Evolutionary conservation across 2,329 filamentous ascomycete genomes (phyloP).

Genomic region (Lomentospora prolificans): DNA sequence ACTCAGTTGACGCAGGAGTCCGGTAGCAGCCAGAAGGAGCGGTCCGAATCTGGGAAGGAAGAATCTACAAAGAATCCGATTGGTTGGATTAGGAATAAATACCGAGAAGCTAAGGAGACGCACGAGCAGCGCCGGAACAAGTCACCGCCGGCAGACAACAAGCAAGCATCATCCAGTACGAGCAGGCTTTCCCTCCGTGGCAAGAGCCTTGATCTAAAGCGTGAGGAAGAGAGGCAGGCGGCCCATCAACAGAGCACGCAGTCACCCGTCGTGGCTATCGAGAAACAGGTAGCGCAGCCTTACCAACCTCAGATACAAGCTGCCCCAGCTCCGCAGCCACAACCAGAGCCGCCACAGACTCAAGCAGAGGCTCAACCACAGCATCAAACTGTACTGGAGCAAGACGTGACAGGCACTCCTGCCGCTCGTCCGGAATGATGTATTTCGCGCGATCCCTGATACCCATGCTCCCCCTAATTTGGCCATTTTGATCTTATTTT

Average conservation of each 20-base stretch:
- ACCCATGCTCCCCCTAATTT: not conserved
- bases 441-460: not conserved
- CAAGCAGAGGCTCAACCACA: not conserved
- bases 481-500: not conserved
- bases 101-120: slow-evolving; percentile 48
- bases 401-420: not conserved
- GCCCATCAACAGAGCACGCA: not conserved
- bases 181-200: slow-evolving; percentile 26
- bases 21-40: slow-evolving; percentile 23
- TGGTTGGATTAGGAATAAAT: slow-evolving; percentile 51
- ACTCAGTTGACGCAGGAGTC: slow-evolving; percentile 26
- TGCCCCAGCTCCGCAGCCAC: not conserved
- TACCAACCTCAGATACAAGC: not conserved
- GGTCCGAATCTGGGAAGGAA: slow-evolving; percentile 23
- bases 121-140: slow-evolving; percentile 45
- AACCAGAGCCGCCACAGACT: slow-evolving; percentile 5
- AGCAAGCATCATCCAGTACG: slow-evolving; percentile 12
- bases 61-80: slow-evolving; percentile 39
- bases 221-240: slow-evolving; percentile 20
- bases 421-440: not conserved
- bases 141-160: slow-evolving; percentile 32
- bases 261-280: not conserved
- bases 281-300: not conserved
- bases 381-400: not conserved
- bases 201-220: slow-evolving; percentile 39